Conservation (phyloP, 495 filamentous ascomycete genomes). For the Aspergillus cavernicola region DNA sequence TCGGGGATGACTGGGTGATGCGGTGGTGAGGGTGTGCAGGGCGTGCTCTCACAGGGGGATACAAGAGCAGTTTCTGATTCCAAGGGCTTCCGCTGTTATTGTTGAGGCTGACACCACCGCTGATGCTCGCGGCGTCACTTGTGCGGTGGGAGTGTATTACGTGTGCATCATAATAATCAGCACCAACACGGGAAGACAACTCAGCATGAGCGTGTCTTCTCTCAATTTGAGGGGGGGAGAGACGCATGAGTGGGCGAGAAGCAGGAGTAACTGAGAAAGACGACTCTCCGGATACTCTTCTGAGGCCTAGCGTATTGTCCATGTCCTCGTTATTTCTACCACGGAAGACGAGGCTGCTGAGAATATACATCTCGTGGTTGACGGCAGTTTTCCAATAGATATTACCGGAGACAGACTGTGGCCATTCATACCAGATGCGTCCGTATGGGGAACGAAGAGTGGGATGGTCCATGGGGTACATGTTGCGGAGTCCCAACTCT, state of each 20-base stretch:
- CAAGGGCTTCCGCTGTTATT: slow-evolving; percentile 7
- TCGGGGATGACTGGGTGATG: slow-evolving; percentile 22
- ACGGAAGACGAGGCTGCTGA: slow-evolving; percentile 19
- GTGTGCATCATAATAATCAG: too few relatives aligned
- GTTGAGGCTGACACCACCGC: not conserved
- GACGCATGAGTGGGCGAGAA: not conserved
- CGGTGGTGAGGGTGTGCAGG: slow-evolving; percentile 14
- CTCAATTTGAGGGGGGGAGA: not conserved
- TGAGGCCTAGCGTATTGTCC: not conserved
- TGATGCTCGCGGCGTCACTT: slow-evolving; percentile 1
- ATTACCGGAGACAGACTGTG: slow-evolving; percentile 8
- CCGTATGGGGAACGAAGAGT: slow-evolving; percentile 26
- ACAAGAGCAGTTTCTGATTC: slow-evolving; percentile 12
- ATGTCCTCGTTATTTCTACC: slow-evolving; percentile 17
- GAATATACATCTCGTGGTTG: slow-evolving; percentile 19
- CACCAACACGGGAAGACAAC: slow-evolving; percentile 5
- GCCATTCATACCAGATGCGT: slow-evolving; percentile 31
- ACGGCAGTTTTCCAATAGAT: slow-evolving; percentile 24
- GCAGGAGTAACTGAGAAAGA: not conserved
- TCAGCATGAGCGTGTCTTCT: not conserved
- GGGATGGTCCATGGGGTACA: slow-evolving; percentile 13
- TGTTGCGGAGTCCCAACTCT: slow-evolving; percentile 16
- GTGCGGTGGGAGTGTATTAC: slow-evolving; percentile 13
- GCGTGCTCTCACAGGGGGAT: slow-evolving; percentile 4
- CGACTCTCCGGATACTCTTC: not conserved